Base-by-base conservation (phyloP, 768 basidiomycete species). In the Phaeotremella skinneri region DNA sequence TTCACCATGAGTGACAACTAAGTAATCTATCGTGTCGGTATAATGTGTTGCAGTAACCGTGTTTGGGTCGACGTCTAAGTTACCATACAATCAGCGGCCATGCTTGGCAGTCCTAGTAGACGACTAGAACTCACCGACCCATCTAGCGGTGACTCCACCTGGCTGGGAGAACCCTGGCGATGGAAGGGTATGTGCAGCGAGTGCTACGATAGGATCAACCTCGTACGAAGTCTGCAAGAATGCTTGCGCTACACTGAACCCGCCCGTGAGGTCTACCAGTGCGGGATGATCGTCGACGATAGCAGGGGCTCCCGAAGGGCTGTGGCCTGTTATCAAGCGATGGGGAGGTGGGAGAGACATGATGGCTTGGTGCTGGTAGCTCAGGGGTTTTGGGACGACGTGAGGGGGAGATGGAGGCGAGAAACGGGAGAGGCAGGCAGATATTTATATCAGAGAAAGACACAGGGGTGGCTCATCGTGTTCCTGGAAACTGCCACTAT, bases 1-100 rank as follows among this genome's bases (percentile, higher is more conserved):
- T 23, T 56, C 45, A 17, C 62, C 62, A 27, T 59, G 58, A 29
- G 62, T 64, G 30, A 64, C 37, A 37, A 64, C 31, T 1, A 59
- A 17, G 45, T 58, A 59, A 43, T 60, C 62, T 5, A 56, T 11
- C 3, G 55, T 56, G 16, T 34, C 25, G 6, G 55, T 56, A 23
- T 29, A 56, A 30, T 56, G 55, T 21, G 25, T 13, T 1, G 23
- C 16, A 17, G 55, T 32, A 11, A 16, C 21, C 14, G 27, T 56
- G 43, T 34, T 34, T 13, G 55, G 43, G 13, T 42, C 42, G 30
- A 56, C 25, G 27, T 56, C 55, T 56, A 20, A 7, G 17, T 55
- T 55, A 45, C 6, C 11, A n/a, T n/a, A 20, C 11, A 45, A 45
- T 7, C 43, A 20, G 6, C 43, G 23, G 11, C 7, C n/a, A n/a